Base-by-base conservation (phyloP, 2,329 filamentous ascomycete genomes). In the Aureobasidium sp. region DNA sequence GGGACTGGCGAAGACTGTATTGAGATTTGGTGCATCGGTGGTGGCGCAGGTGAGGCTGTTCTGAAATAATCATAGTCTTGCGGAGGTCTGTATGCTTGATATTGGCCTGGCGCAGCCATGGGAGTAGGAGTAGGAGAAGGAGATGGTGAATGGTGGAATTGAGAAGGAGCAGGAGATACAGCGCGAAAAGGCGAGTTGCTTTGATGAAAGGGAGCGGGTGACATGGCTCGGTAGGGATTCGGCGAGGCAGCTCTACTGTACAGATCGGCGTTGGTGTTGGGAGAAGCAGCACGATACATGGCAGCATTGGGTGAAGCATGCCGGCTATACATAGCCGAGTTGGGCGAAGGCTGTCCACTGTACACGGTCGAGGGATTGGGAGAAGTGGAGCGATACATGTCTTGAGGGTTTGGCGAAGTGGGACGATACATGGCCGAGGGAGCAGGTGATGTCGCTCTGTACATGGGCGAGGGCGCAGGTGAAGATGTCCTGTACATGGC, bases 21-120 rank as follows among this genome's bases (percentile, higher is more conserved):
- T 7, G 63, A 65, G 9, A 64, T 51, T 20, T 63, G 55, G 14
- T 71, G 73, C 64, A 72, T 75, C 55, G 66, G 74, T 20, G 73
- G 76, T 64, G 77, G 78, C 4, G 71, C 70, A 20, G 75, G 75
- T 12, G 77, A 79, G 25, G 74, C 70, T 15, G 72, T 72, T 64
- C 78, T 71, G 11, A 73, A 72, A 15, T 68, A 68, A 53, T 75
- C 69, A 34, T 67, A 62, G 65, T 66, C 63, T 29, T 65, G 68
- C 45, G 73, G 67, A 60, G 67, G 64, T 15, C 56, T 47, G 36
- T 57, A 62, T 42, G 39, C 41, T 39, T 62, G 49, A 39, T 61
- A 61, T 6, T 41, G 29, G 6, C 44, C 31, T n/a, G 9, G 36
- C 5, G 11, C 31, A 34, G 53, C 17, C 39, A 57, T 45, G 14